These are phyloP conservation scores for Fusarium miscanthi DNA, from an alignment of 2,329 filamentous ascomycete genomes.

Conservation along the genomic window DNA sequence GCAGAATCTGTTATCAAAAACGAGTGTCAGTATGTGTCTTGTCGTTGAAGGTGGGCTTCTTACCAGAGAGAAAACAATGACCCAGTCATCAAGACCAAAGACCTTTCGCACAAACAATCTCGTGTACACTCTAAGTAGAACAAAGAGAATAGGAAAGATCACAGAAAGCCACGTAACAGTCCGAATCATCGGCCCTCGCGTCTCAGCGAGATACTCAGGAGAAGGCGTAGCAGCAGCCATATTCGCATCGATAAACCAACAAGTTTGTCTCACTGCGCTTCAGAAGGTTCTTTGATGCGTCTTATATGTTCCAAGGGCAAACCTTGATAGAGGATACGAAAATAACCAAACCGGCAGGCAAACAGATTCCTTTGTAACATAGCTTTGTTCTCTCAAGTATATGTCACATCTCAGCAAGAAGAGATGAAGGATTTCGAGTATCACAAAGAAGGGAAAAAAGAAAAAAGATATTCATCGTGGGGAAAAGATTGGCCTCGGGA, in stretches of 20 bases:
- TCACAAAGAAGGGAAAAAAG: neutral
- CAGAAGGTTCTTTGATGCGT: neutral
- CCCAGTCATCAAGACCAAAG: constrained; percentile 32
- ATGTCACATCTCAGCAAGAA: neutral
- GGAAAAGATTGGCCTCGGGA: constrained; percentile 12
- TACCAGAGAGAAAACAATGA: constrained; percentile 27
- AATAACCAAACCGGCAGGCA: neutral
- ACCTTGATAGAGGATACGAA: neutral
- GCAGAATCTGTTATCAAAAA: constrained; percentile 8
- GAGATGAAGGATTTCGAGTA: neutral
- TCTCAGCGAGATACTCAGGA: constrained; percentile 22
- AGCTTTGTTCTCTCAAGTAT: neutral
- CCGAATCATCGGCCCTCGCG: constrained; percentile 15
- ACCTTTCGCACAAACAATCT: constrained; percentile 29
- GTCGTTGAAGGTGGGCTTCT: rapidly evolving
- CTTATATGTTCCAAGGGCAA: constrained; percentile 9
- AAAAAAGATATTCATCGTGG: neutral
- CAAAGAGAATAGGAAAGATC: constrained; percentile 11
- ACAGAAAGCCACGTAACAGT: constrained; percentile 32
- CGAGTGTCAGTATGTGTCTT: neutral
- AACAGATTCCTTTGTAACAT: neutral
- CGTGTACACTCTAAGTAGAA: constrained; percentile 17
- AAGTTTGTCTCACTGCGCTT: neutral
- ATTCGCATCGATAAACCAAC: neutral
- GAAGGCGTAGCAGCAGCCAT: constrained; percentile 17